Base-by-base conservation (phyloP, 2,329 filamentous ascomycete genomes). In the Sporothrix schenckii region DNA sequence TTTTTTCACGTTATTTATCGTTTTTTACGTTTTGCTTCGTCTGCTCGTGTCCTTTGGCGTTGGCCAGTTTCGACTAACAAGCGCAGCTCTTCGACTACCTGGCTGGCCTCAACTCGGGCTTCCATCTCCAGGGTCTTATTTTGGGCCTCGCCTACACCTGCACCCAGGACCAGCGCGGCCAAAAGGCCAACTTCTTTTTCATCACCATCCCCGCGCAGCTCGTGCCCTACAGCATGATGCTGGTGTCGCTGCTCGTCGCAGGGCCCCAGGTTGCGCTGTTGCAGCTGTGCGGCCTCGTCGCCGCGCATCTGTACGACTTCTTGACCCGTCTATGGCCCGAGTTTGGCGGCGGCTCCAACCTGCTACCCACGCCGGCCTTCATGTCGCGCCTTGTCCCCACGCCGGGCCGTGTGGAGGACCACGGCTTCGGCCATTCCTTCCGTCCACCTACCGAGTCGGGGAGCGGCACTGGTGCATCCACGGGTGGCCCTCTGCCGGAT, bases 231-330 rank as follows among this genome's bases (percentile, higher is more conserved):
- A 90, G 90, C 73, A 91, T 97, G 86, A 86, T 98, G 58, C 79
- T 89, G 19, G 82, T 93, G 76, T 91, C 90, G 13, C 84, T 97
- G 27, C 82, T 98, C 68, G 87, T 91, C 77, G 77, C 76, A 0
- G 84, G 81, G 5, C 89, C 90, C 13, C 84, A 84, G 49, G 74
- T 80, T 21, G 85, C 91, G 13, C 77, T 91, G 70, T 76, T 89
- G 4, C 89, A 96, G 77, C 79, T 88, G 4, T 92, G 88, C 47
- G 95, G 95, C n/a, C 84, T 99, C 13, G 74, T 97, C 56, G 92
- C 94, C 14, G 94, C 94, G 4, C 95, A 99, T 79, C 77, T 95
- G 24, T 97, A 93, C 80, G 92, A 98, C 78, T 99, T 98, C 77
- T 80, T 97, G 66, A 93, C 92, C 2, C 87, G 92, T 65, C 85